Base-by-base conservation (phyloP, 176 grass and related monocot species). In the Carex scoparia region DNA sequence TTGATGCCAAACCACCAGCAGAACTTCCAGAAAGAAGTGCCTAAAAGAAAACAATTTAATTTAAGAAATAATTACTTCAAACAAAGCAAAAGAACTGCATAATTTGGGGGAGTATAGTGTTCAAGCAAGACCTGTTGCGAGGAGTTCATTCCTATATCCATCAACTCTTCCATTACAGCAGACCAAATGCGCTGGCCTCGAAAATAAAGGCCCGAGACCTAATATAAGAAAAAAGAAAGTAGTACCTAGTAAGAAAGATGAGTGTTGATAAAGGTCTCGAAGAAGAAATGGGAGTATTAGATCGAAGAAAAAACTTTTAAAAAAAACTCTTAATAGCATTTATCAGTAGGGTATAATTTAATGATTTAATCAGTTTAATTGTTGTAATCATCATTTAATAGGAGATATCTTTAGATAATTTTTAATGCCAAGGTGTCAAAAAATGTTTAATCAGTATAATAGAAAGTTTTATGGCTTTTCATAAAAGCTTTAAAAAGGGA, bases 21-120 rank as follows among this genome's bases (percentile, higher is more conserved):
- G 95, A 98, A 68, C 93, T 95, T 1, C 95, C 95, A 63, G 93
- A 94, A 78, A 98, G 95, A 90, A 98, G 85, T 61, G 87, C 95
- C 95, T 98, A 84, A 44, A 76, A 90, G 32, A 32, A 42, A 81
- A 69, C 28, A 3, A 80, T 68, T 37, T 14, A 37, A 33, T 80
- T 56, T 86, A 69, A 79, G 44, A 61, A 35, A 60, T 18, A 35
- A 35, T 10, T 70, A 30, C 30, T 35, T 35, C 23, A 23, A 79
- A 79, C 9, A 86, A 79, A 23, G 5, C 11, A 28, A 61, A 63
- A 15, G 48, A 30, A 15, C 16, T 60, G 53, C 62, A 68, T 81
- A 56, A 38, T 59, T 16, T 69, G 27, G 1, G n/a, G 28, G 37
- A 69, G 19, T 23, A 23, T 33, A 59, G 15, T 63, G 16, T 40